Conservation (phyloP, 495 filamentous ascomycete genomes). For the Neurospora sp. region DNA sequence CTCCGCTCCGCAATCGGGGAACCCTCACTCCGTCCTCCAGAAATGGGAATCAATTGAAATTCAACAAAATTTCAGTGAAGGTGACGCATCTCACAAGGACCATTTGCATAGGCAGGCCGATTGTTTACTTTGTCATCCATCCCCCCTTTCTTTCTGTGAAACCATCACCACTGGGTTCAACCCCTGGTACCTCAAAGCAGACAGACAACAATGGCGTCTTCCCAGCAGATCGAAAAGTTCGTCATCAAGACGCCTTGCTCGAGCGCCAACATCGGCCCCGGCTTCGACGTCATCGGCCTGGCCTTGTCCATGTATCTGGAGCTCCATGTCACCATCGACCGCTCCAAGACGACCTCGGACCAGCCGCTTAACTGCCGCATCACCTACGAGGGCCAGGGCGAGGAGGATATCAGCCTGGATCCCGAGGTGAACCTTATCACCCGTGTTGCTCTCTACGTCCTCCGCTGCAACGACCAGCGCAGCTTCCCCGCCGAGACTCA, state of each 20-base stretch:
- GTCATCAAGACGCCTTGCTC: conserved; percentile 69
- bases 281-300: conserved; percentile 94
- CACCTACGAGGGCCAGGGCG: conserved; percentile 77
- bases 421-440: conserved; percentile 85
- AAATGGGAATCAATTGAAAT: neutral
- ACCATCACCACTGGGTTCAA: neutral
- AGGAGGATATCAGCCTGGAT: conserved; percentile 64
- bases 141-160: neutral
- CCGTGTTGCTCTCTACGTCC: conserved; percentile 80
- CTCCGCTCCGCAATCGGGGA: neutral
- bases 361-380: conserved; percentile 75
- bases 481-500: conserved; percentile 76
- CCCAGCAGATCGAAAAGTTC: conserved; percentile 36
- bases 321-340: conserved; percentile 62
- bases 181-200: neutral
- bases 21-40: neutral
- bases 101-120: neutral
- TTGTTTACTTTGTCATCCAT: neutral
- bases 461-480: conserved; percentile 78
- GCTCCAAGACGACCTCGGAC: conserved; percentile 37
- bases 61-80: neutral
- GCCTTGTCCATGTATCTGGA: conserved; percentile 87
- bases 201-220: conserved; percentile 6
- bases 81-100: neutral
- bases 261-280: conserved; percentile 90